Percentiles rank a stretch among this genome's conserved stretches.
These are phyloP conservation scores for Taphrina flavorubra DNA, from an alignment of 1,139 yeast species.

Conservation along the genomic window DNA sequence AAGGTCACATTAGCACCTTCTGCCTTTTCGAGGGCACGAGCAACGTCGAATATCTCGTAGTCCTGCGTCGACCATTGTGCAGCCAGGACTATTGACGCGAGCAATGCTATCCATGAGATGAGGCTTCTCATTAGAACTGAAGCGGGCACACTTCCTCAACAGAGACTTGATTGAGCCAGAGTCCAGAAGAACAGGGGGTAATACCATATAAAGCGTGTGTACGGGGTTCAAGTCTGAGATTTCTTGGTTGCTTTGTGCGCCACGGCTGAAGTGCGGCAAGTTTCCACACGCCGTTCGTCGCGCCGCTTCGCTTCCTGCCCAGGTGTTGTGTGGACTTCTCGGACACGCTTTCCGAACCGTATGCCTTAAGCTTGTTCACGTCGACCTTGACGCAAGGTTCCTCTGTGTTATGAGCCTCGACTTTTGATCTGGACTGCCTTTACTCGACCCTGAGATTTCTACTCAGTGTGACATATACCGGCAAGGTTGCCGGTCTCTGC, in stretches of 20 bases:
- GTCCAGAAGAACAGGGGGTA: too few species aligned
- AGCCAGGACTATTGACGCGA: conserved; percentile 21
- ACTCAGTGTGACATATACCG: too few species aligned
- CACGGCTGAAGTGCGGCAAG: conserved; percentile 9
- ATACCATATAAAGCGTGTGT: too few species aligned
- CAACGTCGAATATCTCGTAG: conserved; percentile 69
- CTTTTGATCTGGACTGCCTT: too few species aligned
- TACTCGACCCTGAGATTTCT: too few species aligned
- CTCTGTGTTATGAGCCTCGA: too few species aligned
- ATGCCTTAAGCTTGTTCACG: too few species aligned
- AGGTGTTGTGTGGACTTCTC: too few species aligned
- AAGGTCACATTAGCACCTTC: conserved; percentile 70
- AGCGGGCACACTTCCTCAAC: too few species aligned
- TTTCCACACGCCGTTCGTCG: background rate
- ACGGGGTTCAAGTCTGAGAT: background rate
- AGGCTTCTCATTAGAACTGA: background rate
- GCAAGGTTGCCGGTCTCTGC: background rate
- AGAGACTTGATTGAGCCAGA: too few species aligned
- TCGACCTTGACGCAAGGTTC: too few species aligned
- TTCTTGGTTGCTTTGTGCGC: background rate
- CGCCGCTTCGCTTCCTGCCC: background rate
- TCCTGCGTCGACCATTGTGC: conserved; percentile 42
- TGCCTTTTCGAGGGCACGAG: conserved; percentile 67
- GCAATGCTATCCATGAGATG: background rate
- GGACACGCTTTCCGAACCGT: too few species aligned